Percentiles rank a stretch among this genome's conserved stretches.
phyloP scores from a whole-genome alignment of 345 rosid genomes.

The Rhodomyrtus tomentosa region DNA sequence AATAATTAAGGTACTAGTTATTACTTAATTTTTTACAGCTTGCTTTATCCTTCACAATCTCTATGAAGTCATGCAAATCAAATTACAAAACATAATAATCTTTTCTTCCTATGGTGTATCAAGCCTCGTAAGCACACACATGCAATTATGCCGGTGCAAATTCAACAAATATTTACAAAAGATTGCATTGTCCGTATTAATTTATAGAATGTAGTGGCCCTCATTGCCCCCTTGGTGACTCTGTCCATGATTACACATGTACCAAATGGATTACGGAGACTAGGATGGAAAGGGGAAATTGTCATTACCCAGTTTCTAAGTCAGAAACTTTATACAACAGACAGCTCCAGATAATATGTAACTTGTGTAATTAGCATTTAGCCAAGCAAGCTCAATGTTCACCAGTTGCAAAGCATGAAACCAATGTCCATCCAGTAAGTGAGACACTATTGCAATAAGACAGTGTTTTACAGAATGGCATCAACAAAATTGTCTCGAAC shows the following conservation, averaged over 20 bases:
- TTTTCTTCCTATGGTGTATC: background rate
- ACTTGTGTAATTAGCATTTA: background rate
- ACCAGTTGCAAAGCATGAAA: background rate
- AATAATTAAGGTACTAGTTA: background rate
- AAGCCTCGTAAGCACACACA: background rate
- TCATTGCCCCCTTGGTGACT: background rate
- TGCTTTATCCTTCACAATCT: background rate
- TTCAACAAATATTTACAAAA: background rate
- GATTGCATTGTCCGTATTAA: background rate
- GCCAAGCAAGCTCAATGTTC: background rate
- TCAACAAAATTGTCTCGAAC: background rate
- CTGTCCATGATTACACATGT: background rate
- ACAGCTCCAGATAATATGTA: background rate
- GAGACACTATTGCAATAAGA: background rate
- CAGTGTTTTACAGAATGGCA: background rate
- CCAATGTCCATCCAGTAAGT: background rate
- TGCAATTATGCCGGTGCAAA: background rate
- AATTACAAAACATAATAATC: background rate
- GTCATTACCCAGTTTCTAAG: background rate
- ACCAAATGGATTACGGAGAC: background rate
- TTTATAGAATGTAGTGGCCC: background rate
- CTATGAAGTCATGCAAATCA: background rate
- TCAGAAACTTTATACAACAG: background rate
- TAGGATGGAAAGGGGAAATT: background rate
- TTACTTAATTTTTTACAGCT: background rate